Evolutionary conservation across 352 stramenopile species (phyloP), one percentile per base, ranked within the genome.

Genomic region (Globisporangium abappressorium): DNA sequence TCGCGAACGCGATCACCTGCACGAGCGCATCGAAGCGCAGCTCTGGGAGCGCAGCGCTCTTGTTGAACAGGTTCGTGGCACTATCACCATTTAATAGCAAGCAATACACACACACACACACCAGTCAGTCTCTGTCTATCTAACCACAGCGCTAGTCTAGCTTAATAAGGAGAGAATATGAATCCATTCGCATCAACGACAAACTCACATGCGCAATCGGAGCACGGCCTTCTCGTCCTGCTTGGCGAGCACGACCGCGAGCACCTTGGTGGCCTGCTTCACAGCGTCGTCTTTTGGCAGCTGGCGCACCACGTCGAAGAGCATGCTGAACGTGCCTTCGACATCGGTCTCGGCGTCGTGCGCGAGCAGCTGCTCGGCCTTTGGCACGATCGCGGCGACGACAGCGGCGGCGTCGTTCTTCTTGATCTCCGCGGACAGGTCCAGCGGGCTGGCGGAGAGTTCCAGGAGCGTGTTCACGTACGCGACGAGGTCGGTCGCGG

Each of bases 381-480:
- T 85, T 49, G 85, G 74, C 14, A 49, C 30, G 15, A 92, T 77
- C 43, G 74, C 76, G 57, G 76, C 70, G 3, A 89, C 71, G 4
- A 93, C 81, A 8, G 84, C 65, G 2, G 71, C 66, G 2, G 70
- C 74, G 28, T 91, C 81, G 56, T 76, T 79, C 75, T 91, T 91
- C 72, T 92, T 89, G 55, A 90, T 84, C 55, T 90, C 79, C 9
- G 11, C 64, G 3, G 81, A 66, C 5, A 92, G 57, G 55, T 94
- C 85, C 46, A 84, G 67, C 47, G 65, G 46, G 6, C 18, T 64
- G 20, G 64, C 64, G 6, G 72, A 69, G 63, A 79, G 66, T 56
- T 81, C 80, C 43, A 93, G 74, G 57, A 95, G 84, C 76, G 86
- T 91, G 75, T 89, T 89, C 66, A 92, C 85, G 69, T 92, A 93